Evolutionary conservation across 768 basidiomycete species (phyloP), one percentile per base, ranked within the genome.

Genomic region (Suillus plorans): DNA sequence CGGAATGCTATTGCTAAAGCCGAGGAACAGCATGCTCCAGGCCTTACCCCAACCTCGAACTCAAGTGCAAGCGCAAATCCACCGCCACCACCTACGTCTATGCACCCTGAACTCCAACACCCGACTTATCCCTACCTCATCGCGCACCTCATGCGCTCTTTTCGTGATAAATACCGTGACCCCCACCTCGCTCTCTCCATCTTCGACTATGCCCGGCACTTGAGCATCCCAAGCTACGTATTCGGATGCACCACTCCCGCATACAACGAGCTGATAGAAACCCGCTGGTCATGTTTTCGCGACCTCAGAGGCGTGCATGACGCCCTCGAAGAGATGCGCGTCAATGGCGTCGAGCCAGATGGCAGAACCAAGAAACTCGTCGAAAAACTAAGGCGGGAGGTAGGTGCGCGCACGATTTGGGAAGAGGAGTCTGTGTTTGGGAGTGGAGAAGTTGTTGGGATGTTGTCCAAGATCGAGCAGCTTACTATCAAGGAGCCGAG

Each of bases 181-280:
- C 94, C 95, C 1, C 84, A 94, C 70, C 82, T 94, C 34, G 89
- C 95, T 1, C 83, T 98, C 20, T 82, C 89, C 22, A 83, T 97
- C 31, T 98, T 97, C 79, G 81, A 89, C 59, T 84, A 95, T 73
- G 91, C 94, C 0, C 85, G 88, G 47, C 83, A 84, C 47, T 84
- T 88, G 4, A 93, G 91, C 1, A 85, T 90, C 58, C 82, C 88
- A 5, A 94, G 91, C 5, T 98, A 93, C 74, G 89, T 96, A 37
- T 89, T 89, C 70, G 96, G 95, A 3, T 98, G 96, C 76, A 90
- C 92, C 12, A 91, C 95, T 0, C 83, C 83, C 12, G 91, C 89
- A 0, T 97, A 97, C 77, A 94, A 95, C 75, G 94, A 97, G 73
- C 82, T 95, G 22, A 85, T 98, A 34, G 81, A 86, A 70, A 94